Evolutionary conservation across 2,329 filamentous ascomycete species (phyloP).

Genomic region (Geosmithia putterillii): DNA sequence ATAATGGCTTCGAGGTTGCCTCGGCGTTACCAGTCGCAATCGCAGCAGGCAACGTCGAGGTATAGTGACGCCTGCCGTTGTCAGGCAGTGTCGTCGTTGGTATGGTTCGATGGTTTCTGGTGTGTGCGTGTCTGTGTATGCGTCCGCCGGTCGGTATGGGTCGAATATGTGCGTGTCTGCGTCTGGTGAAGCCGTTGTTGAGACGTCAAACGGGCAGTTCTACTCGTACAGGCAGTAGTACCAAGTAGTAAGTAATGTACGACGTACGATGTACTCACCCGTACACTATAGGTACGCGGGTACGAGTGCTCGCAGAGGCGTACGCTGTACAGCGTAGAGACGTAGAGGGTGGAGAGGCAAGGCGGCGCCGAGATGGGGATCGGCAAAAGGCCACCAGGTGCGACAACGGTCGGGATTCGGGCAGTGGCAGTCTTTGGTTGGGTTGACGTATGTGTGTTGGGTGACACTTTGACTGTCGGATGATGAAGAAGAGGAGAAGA

Average conservation of each 20-base stretch:
- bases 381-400: background rate
- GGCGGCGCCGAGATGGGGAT: background rate
- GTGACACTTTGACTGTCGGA: no score
- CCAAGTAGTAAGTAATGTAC: no score
- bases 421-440: no score
- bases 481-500: no score
- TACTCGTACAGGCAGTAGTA: no score
- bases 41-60: background rate
- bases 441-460: no score
- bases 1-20: constrained; percentile 18
- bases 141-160: background rate
- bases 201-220: background rate
- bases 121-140: no score
- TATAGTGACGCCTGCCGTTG: background rate
- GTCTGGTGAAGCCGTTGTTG: background rate
- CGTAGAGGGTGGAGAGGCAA: background rate
- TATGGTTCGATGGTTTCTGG: no score
- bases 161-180: background rate
- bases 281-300: background rate
- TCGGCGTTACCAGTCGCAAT: background rate
- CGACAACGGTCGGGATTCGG: background rate
- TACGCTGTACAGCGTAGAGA: no score
- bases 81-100: background rate
- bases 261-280: no score
- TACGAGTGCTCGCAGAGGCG: no score